Evolutionary conservation across 345 rosid genomes (phyloP), one percentile per base, ranked within the genome.

Genomic region (Aurinia saxatilis): DNA sequence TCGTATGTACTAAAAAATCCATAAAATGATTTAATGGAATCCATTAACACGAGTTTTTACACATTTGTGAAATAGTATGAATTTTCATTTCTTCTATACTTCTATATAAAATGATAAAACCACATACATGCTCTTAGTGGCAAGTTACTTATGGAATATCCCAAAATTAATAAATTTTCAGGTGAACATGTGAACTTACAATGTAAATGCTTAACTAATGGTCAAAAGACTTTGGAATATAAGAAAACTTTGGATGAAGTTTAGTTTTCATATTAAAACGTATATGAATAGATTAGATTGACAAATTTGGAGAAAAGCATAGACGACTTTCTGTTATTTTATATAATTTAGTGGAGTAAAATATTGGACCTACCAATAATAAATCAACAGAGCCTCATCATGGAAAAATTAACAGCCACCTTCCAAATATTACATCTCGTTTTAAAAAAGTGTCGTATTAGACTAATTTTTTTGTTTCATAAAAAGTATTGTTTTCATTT

Each of bases 301-400:
- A 13, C 6, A 44, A 13, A 10, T 46, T 25, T 25, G 44, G 52
- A 46, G 21, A 10, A 60, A 37, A 41, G 27, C 54, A 53, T 47
- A 16, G 2, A 68, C 25, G n/a, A 34, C 53, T 15, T 57, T 45
- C 37, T 8, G 13, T 35, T 33, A 13, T 42, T 21, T n/a, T 18
- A 10, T 59, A 59, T 14, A 17, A 15, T 27, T 16, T 49, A 15
- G 27, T 58, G 30, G 16, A 41, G 42, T 53, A 50, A 39, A 57
- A 14, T 34, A 42, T 10, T 35, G 4, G 48, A 62, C 21, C 17
- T 59, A 8, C 73, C 73, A 57, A 57, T 67, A 6, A 58, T 10
- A 56, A 10, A 56, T 68, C 61, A 33, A 73, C 77, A 62, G 65
- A 67, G 17, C 5, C 50, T 42, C 71, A 65, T 63, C 31, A 56